Conservation (phyloP, 176 grass and related monocot genomes). For the Triticum monococcum region DNA sequence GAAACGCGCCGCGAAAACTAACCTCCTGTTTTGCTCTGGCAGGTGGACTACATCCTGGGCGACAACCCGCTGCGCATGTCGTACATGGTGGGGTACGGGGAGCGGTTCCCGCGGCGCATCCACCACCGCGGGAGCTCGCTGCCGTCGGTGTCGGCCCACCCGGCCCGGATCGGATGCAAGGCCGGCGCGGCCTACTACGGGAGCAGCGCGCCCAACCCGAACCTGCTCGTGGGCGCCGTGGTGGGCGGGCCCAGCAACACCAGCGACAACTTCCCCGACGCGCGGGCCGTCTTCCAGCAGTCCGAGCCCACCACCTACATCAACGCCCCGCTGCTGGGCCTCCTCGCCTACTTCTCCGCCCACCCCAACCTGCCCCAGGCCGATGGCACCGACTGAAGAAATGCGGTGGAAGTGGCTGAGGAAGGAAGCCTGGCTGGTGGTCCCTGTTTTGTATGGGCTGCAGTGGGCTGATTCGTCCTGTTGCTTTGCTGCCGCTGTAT, state of each 20-base stretch:
- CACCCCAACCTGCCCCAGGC: slow-evolving; percentile 52
- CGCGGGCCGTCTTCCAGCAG: slow-evolving; percentile 71
- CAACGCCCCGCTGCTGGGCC: slow-evolving; percentile 76
- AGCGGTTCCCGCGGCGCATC: slow-evolving; percentile 64
- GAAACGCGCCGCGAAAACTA: neutral
- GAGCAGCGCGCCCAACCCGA: slow-evolving; percentile 64
- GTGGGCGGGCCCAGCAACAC: slow-evolving; percentile 80
- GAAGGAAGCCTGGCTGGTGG: neutral
- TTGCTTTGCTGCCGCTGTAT: neutral
- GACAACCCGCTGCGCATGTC: slow-evolving; percentile 93
- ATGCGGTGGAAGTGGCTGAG: neutral
- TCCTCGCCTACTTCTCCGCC: slow-evolving; percentile 75
- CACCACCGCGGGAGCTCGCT: slow-evolving; percentile 88
- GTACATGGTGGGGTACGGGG: slow-evolving; percentile 93
- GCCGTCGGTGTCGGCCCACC: slow-evolving; percentile 60
- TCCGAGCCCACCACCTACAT: slow-evolving; percentile 92
- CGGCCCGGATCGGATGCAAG: slow-evolving; percentile 64
- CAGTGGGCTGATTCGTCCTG: neutral
- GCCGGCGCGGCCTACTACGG: slow-evolving; percentile 61
- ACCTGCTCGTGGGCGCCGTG: slow-evolving; percentile 69
- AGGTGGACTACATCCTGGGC: slow-evolving; percentile 93
- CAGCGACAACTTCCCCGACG: slow-evolving; percentile 70
- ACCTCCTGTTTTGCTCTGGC: neutral
- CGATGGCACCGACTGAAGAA: slow-evolving; percentile 19
- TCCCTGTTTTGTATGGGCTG: neutral